Conservation (phyloP, 495 filamentous ascomycete genomes). For the Podospora comata region DNA sequence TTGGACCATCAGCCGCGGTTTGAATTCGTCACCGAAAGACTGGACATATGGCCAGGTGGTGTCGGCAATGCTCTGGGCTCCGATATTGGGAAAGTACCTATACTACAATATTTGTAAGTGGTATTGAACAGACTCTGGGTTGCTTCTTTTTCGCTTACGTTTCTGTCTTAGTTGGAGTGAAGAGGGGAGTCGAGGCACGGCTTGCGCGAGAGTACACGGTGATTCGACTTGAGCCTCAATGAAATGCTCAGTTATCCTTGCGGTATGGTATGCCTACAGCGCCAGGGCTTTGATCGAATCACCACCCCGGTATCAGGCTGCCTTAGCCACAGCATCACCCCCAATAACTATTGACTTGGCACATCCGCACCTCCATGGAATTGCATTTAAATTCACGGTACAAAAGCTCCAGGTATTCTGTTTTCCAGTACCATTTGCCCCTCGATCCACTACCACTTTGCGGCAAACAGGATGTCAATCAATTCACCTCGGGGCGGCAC, state of each 20-base stretch:
- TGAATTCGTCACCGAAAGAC: neutral
- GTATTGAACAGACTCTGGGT: neutral
- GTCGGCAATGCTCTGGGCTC: neutral
- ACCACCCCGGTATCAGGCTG: too few relatives aligned
- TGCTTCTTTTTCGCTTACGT: neutral
- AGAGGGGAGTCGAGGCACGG: neutral
- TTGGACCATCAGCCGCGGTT: neutral
- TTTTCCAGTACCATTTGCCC: too few relatives aligned
- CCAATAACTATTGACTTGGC: too few relatives aligned
- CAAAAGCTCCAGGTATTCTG: too few relatives aligned
- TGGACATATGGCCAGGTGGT: neutral
- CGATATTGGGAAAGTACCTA: neutral
- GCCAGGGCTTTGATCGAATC: too few relatives aligned
- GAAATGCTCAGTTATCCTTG: neutral
- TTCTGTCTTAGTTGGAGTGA: neutral
- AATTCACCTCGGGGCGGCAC: too few relatives aligned
- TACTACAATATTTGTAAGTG: constrained; percentile 2
- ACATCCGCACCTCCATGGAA: too few relatives aligned
- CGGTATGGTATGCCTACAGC: too few relatives aligned
- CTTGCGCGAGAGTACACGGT: neutral
- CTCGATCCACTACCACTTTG: too few relatives aligned
- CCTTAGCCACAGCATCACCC: too few relatives aligned
- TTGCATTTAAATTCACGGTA: too few relatives aligned
- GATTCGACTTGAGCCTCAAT: neutral
- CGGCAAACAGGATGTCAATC: too few relatives aligned